Conservation (phyloP, 305 asterid species). For the Rubia occidens region DNA sequence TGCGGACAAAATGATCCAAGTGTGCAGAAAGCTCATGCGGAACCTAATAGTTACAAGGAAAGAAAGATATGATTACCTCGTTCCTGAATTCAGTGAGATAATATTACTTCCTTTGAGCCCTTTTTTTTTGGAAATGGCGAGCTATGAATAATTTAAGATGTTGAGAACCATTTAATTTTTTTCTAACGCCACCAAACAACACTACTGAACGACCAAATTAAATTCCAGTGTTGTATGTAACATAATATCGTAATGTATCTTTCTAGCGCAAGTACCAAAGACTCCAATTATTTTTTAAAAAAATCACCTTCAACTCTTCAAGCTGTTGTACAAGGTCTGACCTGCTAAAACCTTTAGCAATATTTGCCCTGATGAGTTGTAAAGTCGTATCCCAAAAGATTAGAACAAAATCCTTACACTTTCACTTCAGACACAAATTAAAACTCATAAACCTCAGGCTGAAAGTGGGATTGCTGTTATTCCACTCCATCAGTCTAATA, state of each 20-base stretch:
- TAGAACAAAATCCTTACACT: constrained; percentile 20
- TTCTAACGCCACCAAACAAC: background rate
- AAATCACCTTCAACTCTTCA: constrained; percentile 49
- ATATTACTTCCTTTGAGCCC: background rate
- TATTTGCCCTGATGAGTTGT: constrained; percentile 57
- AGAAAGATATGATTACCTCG: constrained; percentile 15
- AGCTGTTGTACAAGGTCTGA: constrained; percentile 54
- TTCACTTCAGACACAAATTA: constrained; percentile 14
- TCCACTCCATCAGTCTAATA: constrained; percentile 74
- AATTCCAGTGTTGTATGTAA: background rate
- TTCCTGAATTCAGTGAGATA: background rate
- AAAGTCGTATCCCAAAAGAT: constrained; percentile 16
- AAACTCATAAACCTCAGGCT: constrained; percentile 60
- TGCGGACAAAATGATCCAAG: constrained; percentile 75
- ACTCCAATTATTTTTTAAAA: background rate
- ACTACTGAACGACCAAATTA: background rate
- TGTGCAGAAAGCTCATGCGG: constrained; percentile 62
- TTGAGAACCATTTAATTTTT: background rate
- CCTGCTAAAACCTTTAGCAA: constrained; percentile 59
- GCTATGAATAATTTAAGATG: background rate
- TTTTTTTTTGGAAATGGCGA: background rate
- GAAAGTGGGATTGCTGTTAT: constrained; percentile 68
- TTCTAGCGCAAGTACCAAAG: background rate
- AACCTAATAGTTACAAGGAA: constrained; percentile 43
- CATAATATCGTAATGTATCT: too few relatives aligned